A percentile compares a stretch with the other conserved stretches of the same genome.
phyloP scores from a whole-genome alignment of 148 eudicot genomes.

The Fagopyrum esculentum region DNA sequence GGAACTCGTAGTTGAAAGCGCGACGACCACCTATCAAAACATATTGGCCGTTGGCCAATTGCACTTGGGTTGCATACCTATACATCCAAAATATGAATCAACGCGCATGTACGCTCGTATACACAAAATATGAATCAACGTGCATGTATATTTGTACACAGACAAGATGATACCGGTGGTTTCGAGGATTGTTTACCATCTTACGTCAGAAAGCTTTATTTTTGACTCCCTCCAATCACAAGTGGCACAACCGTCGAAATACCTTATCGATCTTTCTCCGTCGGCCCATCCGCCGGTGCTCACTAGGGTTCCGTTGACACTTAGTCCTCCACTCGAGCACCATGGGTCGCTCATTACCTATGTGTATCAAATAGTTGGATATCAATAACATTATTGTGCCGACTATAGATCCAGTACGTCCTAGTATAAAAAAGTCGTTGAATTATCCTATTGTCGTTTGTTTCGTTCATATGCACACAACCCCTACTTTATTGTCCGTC shows the following conservation, averaged over 20 bases:
- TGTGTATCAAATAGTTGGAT: background rate
- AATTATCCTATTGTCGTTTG: too few relatives aligned
- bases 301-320: constrained; percentile 44
- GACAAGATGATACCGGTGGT: background rate
- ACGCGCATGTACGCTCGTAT: background rate
- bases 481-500: too few relatives aligned
- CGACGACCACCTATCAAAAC: constrained; percentile 64
- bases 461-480: too few relatives aligned
- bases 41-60: constrained; percentile 46
- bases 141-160: background rate
- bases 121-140: background rate
- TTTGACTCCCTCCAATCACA: constrained; percentile 39
- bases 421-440: too few relatives aligned
- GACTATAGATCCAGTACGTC: too few relatives aligned
- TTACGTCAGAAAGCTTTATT: constrained; percentile 18
- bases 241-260: constrained; percentile 16
- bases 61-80: constrained; percentile 52
- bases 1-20: constrained; percentile 46
- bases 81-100: background rate
- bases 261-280: constrained; percentile 39
- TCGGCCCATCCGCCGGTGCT: constrained; percentile 55
- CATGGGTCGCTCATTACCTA: constrained; percentile 61
- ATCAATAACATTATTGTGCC: background rate
- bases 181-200: constrained; percentile 41
- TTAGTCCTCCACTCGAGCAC: constrained; percentile 82